Base-by-base conservation (phyloP, 75 land plant species). In the Selaginella tamariscina region DNA sequence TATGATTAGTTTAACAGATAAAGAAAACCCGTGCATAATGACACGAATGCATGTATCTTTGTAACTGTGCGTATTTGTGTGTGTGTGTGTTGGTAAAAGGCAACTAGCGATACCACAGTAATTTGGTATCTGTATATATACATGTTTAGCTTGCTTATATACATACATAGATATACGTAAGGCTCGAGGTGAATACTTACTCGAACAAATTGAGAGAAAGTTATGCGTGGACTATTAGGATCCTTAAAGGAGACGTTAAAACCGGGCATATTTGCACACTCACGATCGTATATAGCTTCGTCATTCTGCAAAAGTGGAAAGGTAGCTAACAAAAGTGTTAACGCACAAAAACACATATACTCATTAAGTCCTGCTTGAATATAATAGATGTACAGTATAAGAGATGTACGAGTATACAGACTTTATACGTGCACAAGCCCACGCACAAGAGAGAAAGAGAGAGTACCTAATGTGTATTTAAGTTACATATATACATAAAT, bases 201-300 rank as follows among this genome's bases (percentile, higher is more conserved):
- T 81, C 80, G 82, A 22, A 90, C 68, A 78, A 85, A 95, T 65
- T 95, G 99, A 27, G 74, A 74, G 74, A 72, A 95, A 22, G 97
- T 84, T 0, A 95, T 88, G 22, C 99, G 86, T 55, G 84, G 82
- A 62, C 96, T 82, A 65, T 90, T 85, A 23, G 91, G 96, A 79
- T 75, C 86, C 66, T 85, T 80, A 71, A 85, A 87, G 67, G 85
- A 78, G 30, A 88, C 87, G 71, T 91, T 85, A 82, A 95, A 95
- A 0, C 99, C 99, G 5, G 99, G 99, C 97, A 87, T 95, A 75
- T 87, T 90, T 57, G 96, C 88, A 77, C 99, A 95, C 56, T 95
- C 99, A 28, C 82, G 73, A 69, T 90, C 96, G 84, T 95, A 95
- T 24, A 90, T 76, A 23, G 85, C 78, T 68, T 89, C 99, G 56